Evolutionary conservation across 1,284 basidiomycete genomes (phyloP).

Genomic region (Coniophora puteana): DNA sequence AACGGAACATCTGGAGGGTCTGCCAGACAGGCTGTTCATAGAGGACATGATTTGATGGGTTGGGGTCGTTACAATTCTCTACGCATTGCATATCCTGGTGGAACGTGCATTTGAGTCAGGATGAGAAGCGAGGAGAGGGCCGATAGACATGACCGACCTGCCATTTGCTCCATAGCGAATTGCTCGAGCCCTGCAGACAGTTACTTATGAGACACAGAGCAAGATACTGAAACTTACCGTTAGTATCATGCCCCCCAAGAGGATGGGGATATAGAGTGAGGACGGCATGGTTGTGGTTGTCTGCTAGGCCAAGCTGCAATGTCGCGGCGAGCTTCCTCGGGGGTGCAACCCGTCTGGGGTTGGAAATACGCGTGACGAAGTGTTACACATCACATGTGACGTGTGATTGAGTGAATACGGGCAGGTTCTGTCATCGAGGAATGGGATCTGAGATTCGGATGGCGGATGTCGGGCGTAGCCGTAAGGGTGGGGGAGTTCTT

Average conservation of each 20-base stretch:
- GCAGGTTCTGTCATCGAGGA: no score
- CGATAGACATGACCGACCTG: conserved; percentile 43
- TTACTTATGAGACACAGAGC: conserved; percentile 3
- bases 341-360: neutral
- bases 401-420: no score
- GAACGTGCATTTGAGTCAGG: conserved; percentile 6
- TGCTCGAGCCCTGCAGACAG: conserved; percentile 60
- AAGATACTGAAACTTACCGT: conserved; percentile 48
- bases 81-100: conserved; percentile 91
- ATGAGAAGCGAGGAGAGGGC: conserved; percentile 10
- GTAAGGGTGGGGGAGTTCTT: no score
- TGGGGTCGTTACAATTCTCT: conserved; percentile 74
- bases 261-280: conserved; percentile 43
- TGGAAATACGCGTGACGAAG: conserved; percentile 18
- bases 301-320: neutral
- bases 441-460: no score
- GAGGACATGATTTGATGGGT: conserved; percentile 55
- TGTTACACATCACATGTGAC: no score
- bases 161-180: conserved; percentile 79
- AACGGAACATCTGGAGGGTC: conserved; percentile 90
- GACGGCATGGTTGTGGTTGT: conserved; percentile 40
- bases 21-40: conserved; percentile 95
- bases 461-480: no score
- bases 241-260: conserved; percentile 76
- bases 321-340: neutral